These are phyloP conservation scores for Cryphonectria naterciae DNA, from an alignment of 2,329 filamentous ascomycete species.

Conservation along the genomic window DNA sequence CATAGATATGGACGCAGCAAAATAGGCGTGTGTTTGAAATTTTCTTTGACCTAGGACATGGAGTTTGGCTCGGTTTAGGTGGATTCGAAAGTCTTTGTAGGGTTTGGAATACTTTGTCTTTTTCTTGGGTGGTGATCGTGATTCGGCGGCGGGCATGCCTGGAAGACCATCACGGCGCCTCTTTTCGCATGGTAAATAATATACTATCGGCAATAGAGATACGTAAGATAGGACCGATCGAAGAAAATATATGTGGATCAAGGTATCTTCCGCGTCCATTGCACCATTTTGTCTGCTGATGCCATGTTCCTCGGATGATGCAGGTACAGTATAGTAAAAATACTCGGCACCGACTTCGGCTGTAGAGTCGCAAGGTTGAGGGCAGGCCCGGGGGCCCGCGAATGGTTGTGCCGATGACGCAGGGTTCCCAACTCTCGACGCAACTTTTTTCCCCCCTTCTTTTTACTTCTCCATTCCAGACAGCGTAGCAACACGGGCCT, in stretches of 20 bases:
- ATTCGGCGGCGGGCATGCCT: neutral
- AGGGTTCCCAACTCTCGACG: neutral
- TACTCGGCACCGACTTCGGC: conserved; percentile 2
- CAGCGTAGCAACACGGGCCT: neutral
- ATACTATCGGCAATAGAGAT: neutral
- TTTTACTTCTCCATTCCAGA: neutral
- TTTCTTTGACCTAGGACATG: neutral
- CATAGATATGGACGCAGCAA: conserved; percentile 1
- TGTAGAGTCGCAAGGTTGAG: neutral
- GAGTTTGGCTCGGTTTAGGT: neutral
- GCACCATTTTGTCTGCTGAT: neutral
- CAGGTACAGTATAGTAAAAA: neutral
- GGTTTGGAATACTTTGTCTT: neutral
- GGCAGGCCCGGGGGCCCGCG: neutral
- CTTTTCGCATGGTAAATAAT: neutral
- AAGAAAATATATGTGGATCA: conserved; percentile 1
- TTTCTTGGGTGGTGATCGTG: neutral
- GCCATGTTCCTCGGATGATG: neutral
- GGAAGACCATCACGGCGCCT: neutral
- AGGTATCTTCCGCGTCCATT: neutral
- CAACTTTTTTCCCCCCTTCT: neutral
- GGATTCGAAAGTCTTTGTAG: neutral
- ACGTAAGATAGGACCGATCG: neutral
- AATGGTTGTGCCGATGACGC: neutral
- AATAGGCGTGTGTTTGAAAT: neutral